Evolutionary conservation across 495 filamentous ascomycete species (phyloP).

Genomic region (Endocarpon pusillum): DNA sequence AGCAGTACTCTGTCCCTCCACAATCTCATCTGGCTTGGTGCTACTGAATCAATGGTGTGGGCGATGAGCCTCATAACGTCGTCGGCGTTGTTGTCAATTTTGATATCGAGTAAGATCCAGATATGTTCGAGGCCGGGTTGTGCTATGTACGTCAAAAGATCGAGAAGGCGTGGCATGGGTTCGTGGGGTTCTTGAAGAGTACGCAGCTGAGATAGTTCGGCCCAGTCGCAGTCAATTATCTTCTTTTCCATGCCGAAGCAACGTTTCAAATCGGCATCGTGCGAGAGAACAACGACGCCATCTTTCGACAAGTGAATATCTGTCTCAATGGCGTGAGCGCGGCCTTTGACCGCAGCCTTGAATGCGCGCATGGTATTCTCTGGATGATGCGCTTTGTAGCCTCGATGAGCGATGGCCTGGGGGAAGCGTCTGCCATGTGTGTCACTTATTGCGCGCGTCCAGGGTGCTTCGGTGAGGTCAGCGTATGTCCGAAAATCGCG

Average conservation of each 20-base stretch:
- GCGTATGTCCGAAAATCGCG: too few species aligned
- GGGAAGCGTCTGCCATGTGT: slow-evolving; percentile 31
- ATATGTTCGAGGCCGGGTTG: slow-evolving; percentile 40
- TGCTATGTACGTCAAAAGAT: slow-evolving; percentile 56
- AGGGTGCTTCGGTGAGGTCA: too few species aligned
- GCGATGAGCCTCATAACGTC: slow-evolving; percentile 50
- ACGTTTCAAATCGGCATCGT: slow-evolving; percentile 60
- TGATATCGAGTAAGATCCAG: slow-evolving; percentile 82
- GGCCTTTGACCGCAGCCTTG: slow-evolving; percentile 47
- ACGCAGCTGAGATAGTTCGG: slow-evolving; percentile 45
- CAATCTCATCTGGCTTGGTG: slow-evolving; percentile 22
- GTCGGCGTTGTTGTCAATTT: slow-evolving; percentile 54
- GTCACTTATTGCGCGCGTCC: too few species aligned
- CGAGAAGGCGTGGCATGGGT: slow-evolving; percentile 55
- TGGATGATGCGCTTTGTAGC: slow-evolving; percentile 60
- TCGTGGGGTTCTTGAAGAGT: slow-evolving; percentile 51
- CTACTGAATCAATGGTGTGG: slow-evolving; percentile 37
- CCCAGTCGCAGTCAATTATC: slow-evolving; percentile 61
- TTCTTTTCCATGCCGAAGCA: slow-evolving; percentile 58
- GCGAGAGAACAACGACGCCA: slow-evolving; percentile 67
- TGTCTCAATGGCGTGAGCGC: slow-evolving; percentile 71
- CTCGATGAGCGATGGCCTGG: slow-evolving; percentile 72
- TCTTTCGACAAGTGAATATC: slow-evolving; percentile 75
- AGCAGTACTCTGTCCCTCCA: slow-evolving; percentile 62
- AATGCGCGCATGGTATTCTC: slow-evolving; percentile 81